These are phyloP conservation scores for Cytospora paraplurivora DNA, from an alignment of 2,329 filamentous ascomycete genomes.

Conservation along the genomic window DNA sequence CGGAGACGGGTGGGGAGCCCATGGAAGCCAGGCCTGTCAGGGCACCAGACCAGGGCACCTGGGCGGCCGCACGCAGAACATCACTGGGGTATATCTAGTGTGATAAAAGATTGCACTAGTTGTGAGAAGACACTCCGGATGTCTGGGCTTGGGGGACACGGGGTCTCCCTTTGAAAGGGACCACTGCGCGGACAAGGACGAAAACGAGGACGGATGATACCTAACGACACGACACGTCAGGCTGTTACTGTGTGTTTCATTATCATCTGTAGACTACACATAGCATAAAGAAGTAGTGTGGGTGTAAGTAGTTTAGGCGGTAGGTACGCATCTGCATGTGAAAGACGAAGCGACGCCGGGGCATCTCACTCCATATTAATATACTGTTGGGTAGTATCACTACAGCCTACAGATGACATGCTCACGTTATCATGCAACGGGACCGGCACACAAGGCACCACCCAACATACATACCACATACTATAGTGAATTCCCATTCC, in stretches of 20 bases:
- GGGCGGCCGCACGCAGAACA: background rate
- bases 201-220: no score
- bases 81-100: background rate
- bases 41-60: background rate
- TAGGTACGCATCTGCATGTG: background rate
- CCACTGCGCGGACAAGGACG: no score
- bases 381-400: slow-evolving; percentile 3
- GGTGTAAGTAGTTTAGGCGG: no score
- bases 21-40: background rate
- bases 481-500: background rate
- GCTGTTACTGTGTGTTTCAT: background rate
- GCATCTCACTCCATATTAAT: background rate
- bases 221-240: no score
- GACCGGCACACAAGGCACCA: slow-evolving; percentile 12
- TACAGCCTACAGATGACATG: slow-evolving; percentile 1
- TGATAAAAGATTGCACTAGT: background rate
- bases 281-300: no score
- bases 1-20: slow-evolving; percentile 12
- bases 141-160: background rate
- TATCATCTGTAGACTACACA: no score
- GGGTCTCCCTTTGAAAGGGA: no score
- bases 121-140: background rate
- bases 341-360: background rate
- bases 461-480: slow-evolving; percentile 5
- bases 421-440: slow-evolving; percentile 18